Base-by-base conservation (phyloP, 768 basidiomycete species). In the Kwoniella mangroviensis region DNA sequence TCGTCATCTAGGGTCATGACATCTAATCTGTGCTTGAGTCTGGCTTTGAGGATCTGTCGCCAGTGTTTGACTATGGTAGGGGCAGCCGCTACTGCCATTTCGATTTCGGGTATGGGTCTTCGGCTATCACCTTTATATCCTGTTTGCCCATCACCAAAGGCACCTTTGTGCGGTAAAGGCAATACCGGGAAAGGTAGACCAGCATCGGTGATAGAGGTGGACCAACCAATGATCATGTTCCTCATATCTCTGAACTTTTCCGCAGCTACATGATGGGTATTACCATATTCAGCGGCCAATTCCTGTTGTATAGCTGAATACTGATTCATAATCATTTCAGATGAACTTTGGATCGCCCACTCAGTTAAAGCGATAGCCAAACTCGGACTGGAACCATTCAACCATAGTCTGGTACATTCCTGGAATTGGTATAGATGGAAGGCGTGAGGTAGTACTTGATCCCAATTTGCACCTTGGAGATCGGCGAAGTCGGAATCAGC, bases 161-260 rank as follows among this genome's bases (percentile, higher is more conserved):
- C 58, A 19, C 69, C 71, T 53, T 56, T 65, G 2, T 42, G 19
- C 0, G 77, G 73, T 9, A 70, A 34, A 15, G 28, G 40, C n/a
- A 75, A 19, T 7, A 41, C 43, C 2, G 76, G 76, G 34, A 73
- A 67, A 0, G 67, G 61, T 26, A 75, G 17, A 15, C 69, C 69
- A 21, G 72, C 71, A 24, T 79, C 75, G 13, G 42, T 49, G 28
- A 79, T 51, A n/a, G 67, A 71, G 10, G 73, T 79, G 21, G 75
- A 71, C 77, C 77, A 79, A 24, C 69, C 70, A 19, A 76, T 65
- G 41, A 79, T 22, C 34, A 76, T 26, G 15, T 70, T 67, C 9
- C 64, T 49, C 19, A 79, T 15, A 10, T 73, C 73, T 19, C 24
- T 58, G 17, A 67, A 58, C 26, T 63, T 26, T 45, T 65, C 68